Evolutionary conservation across 305 asterid species (phyloP).

Genomic region (Withania somnifera): DNA sequence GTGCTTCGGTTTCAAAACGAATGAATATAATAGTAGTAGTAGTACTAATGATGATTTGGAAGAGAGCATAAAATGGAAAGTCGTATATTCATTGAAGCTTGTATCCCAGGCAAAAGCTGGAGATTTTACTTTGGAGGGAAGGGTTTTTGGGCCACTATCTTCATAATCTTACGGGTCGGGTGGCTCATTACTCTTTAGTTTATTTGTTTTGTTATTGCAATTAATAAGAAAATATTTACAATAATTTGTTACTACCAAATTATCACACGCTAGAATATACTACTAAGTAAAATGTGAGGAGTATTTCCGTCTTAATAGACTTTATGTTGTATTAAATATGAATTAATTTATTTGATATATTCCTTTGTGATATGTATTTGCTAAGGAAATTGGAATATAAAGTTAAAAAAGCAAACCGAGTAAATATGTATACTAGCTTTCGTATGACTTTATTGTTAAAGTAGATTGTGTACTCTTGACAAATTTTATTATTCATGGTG

Average conservation of each 20-base stretch:
- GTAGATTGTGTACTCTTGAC: too few species aligned
- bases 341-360: too few species aligned
- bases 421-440: too few species aligned
- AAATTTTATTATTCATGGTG: too few species aligned
- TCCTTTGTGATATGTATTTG: too few species aligned
- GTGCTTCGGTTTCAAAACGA: too few species aligned
- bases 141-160: neutral
- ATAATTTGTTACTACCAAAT: neutral
- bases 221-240: neutral
- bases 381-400: too few species aligned
- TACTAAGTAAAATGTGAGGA: neutral
- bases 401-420: too few species aligned
- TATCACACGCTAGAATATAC: neutral
- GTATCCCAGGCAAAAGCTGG: neutral
- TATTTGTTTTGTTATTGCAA: neutral
- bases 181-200: neutral
- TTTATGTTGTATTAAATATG: too few species aligned
- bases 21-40: neutral
- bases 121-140: neutral
- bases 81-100: neutral
- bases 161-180: neutral
- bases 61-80: too few species aligned
- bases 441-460: too few species aligned
- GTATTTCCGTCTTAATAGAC: too few species aligned
- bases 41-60: neutral